Evolutionary conservation across 345 rosid species (phyloP).

Genomic region (Trapa bicornis): DNA sequence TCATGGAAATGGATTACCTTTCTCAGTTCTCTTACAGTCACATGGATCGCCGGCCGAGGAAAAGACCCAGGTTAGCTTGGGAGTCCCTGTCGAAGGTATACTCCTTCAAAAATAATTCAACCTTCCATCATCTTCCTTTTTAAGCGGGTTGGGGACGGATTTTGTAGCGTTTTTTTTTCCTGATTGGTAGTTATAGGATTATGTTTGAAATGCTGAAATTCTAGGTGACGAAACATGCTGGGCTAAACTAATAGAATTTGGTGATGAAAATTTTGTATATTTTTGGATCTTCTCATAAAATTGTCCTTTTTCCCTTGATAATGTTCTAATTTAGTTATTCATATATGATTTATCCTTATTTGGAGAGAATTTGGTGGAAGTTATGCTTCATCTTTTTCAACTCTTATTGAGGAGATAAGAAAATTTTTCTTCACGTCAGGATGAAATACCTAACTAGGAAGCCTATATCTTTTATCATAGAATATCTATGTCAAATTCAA

Average conservation of each 20-base stretch:
- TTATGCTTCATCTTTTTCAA: not conserved
- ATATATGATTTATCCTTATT: not conserved
- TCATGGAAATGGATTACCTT: slow-evolving; percentile 42
- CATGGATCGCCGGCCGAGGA: slow-evolving; percentile 58
- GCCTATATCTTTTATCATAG: no score
- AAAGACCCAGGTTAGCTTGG: slow-evolving; percentile 51
- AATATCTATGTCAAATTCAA: no score
- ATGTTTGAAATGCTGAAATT: not conserved
- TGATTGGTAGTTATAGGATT: not conserved
- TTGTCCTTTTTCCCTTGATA: no score
- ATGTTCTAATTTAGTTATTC: no score
- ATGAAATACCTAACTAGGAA: no score
- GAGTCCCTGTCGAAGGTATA: slow-evolving; percentile 42
- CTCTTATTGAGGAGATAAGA: no score
- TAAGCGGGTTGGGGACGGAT: no score
- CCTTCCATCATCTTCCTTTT: no score
- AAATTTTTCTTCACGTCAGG: no score
- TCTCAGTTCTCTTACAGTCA: slow-evolving; percentile 33
- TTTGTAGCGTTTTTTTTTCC: not conserved
- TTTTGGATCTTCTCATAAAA: not conserved
- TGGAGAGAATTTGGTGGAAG: not conserved
- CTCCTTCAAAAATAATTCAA: no score
- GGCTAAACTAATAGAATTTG: not conserved
- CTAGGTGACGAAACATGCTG: not conserved
- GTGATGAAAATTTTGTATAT: not conserved